Conservation (phyloP, 345 rosid species). For the Combretum micranthum region DNA sequence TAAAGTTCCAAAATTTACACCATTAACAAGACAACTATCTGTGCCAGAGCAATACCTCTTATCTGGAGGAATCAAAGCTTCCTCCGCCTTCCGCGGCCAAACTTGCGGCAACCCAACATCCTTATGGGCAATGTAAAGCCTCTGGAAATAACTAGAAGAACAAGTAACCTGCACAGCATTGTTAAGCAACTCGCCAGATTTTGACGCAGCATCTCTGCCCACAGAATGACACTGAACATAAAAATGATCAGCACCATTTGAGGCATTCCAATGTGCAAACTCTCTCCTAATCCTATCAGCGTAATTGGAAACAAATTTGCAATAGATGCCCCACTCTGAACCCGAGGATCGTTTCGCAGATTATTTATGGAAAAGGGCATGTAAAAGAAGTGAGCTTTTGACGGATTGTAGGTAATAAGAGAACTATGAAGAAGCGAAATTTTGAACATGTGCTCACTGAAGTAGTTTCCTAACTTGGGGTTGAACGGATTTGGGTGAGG, state of each 20-base stretch:
- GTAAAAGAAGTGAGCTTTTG: constrained; percentile 32
- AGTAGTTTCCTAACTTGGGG: constrained; percentile 36
- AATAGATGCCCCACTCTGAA: constrained; percentile 23
- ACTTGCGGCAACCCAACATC: constrained; percentile 39
- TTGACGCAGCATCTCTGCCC: constrained; percentile 28
- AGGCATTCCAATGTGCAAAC: constrained; percentile 36
- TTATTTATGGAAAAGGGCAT: constrained; percentile 38
- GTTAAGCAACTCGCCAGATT: constrained; percentile 18
- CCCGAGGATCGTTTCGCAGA: constrained; percentile 36
- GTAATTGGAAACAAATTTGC: constrained; percentile 22
- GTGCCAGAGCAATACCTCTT: constrained; percentile 18
- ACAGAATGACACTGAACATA: constrained; percentile 36
- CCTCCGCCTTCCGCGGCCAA: constrained; percentile 29
- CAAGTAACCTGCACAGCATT: constrained; percentile 36
- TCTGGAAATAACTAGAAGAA: constrained; percentile 37
- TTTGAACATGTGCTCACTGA: constrained; percentile 49
- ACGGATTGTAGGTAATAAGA: constrained; percentile 17
- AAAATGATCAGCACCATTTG: constrained; percentile 36
- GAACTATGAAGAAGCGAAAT: constrained; percentile 27
- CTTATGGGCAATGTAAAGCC: constrained; percentile 28
- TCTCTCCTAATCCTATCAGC: constrained; percentile 8
- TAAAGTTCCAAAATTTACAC: background rate
- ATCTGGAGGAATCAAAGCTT: constrained; percentile 23
- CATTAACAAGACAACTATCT: background rate
- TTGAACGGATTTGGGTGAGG: constrained; percentile 27